Base-by-base conservation (phyloP, 495 filamentous ascomycete species). In the Hypoxylon crocopeplum region DNA sequence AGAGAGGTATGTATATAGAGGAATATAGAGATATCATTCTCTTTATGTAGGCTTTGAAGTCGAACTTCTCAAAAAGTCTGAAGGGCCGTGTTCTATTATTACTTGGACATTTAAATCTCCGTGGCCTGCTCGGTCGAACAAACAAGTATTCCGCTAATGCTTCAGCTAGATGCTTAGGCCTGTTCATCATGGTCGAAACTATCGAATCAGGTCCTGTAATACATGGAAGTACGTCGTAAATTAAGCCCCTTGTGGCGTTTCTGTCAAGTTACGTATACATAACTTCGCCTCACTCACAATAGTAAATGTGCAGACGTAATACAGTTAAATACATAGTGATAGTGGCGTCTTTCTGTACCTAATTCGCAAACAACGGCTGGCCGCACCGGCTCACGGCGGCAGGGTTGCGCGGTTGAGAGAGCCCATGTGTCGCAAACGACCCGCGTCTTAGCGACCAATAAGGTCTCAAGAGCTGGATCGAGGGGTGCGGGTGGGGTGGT, bases 361-460 rank as follows among this genome's bases (percentile, higher is more conserved):
- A n/a, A n/a, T 42, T 34, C 12, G 19, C 47, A 56, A 51, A 52
- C 59, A 38, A 45, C 38, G 60, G 60, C 25, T 58, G 44, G 24
- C 24, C 46, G 60, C 60, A 45, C 16, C 40, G 42, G 53, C 49
- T 39, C 44, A 63, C 39, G 41, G 48, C 48, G 48, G 30, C 46
- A 56, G 59, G 59, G 53, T 51, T 63, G 19, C 20, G 40, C 17
- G 30, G 46, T 25, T 15, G 30, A 30, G 37, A 21, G 20, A 19
- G 19, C 42, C 37, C 37, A 52, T 48, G 60, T 54, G 47, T 64
- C 40, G 42, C 54, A 54, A 49, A 45, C 36, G 42, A 49, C 32
- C 24, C 41, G 48, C 36, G 59, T 48, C 36, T 12, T 24, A 36
- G 36, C 10, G 16, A 12, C 60, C 60, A 64, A 64, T 64, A 22